phyloP scores from a whole-genome alignment of 1,139 yeast genomes.

The Geotrichum reessii region DNA sequence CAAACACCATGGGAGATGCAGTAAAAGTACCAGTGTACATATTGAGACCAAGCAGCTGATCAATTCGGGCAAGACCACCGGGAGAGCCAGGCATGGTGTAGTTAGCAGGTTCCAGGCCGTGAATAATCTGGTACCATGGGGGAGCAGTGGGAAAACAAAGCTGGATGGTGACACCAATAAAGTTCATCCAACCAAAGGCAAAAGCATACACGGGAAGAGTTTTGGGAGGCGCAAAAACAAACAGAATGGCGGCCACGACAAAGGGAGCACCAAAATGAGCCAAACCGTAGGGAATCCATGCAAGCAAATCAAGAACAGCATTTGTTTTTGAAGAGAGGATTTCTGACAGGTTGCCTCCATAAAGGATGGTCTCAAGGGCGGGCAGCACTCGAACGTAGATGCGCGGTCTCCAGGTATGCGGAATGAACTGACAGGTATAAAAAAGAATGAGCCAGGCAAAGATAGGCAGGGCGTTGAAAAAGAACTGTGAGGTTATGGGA shows the following conservation, averaged over 20 bases:
- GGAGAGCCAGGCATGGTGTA: constrained; percentile 93
- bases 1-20: constrained; percentile 90
- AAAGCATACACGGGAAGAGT: constrained; percentile 80
- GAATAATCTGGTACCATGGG: constrained; percentile 90
- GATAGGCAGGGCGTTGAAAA: constrained; percentile 78
- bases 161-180: constrained; percentile 77
- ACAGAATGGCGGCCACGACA: constrained; percentile 71
- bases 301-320: constrained; percentile 67
- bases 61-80: constrained; percentile 92
- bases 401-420: constrained; percentile 75
- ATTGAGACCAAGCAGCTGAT: constrained; percentile 69
- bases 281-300: constrained; percentile 95
- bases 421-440: constrained; percentile 73
- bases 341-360: constrained; percentile 88
- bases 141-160: constrained; percentile 91
- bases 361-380: constrained; percentile 86
- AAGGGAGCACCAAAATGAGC: constrained; percentile 88
- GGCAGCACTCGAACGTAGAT: constrained; percentile 89
- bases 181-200: constrained; percentile 96
- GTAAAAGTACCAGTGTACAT: constrained; percentile 80
- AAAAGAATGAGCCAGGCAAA: constrained; percentile 83
- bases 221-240: constrained; percentile 90
- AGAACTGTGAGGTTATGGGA: constrained; percentile 82
- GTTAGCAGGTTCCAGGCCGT: constrained; percentile 86
- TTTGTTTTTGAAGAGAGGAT: constrained; percentile 73